A percentile compares a stretch with the other conserved stretches of the same genome.
Conservation (phyloP, 73 alveolate species). For the Tetrahymena malaccensis region DNA sequence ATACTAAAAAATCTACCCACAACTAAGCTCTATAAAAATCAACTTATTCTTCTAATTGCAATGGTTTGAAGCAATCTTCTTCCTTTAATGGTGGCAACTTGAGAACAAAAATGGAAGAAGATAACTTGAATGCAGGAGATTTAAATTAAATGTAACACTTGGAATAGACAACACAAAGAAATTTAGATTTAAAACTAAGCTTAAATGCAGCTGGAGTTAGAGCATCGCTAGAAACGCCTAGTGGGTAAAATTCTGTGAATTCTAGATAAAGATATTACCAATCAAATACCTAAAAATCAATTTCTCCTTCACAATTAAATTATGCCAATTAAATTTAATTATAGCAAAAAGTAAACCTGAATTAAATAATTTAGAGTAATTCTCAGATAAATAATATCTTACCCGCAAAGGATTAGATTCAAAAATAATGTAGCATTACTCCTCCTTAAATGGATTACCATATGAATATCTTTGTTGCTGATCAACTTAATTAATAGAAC, state of each 20-base stretch:
- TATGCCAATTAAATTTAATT: neutral
- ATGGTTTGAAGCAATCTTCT: neutral
- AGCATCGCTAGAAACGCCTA: neutral
- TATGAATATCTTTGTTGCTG: neutral
- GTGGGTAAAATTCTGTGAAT: neutral
- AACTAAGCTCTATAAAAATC: neutral
- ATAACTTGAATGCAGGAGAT: neutral
- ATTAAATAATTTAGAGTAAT: neutral
- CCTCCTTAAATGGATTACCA: neutral
- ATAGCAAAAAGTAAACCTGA: neutral
- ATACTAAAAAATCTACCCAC: neutral
- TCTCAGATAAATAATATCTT: neutral
- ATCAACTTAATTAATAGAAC: neutral
- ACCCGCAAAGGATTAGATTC: neutral
- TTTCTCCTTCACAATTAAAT: neutral
- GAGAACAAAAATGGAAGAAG: neutral
- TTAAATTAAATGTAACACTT: neutral
- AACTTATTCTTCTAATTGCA: neutral
- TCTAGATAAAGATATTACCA: neutral
- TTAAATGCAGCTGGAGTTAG: neutral
- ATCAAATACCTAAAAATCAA: neutral
- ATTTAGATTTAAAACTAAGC: neutral
- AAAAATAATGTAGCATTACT: neutral
- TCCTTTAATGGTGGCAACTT: neutral
- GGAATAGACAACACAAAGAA: neutral